phyloP scores from a whole-genome alignment of 208 protist species.

The Tritrichomonas musculus region DNA sequence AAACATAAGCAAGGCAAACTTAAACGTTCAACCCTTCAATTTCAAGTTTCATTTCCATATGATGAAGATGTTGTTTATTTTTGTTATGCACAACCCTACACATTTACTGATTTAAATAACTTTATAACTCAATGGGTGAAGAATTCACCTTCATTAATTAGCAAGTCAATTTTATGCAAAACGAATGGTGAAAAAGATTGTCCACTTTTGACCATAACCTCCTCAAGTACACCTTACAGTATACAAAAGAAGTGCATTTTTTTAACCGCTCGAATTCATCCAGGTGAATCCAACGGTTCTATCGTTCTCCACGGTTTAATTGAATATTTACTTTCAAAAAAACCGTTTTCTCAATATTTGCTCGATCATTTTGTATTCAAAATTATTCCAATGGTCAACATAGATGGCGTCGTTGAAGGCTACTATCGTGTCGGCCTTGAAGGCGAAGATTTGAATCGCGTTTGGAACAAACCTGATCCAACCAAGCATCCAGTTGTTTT shows the following conservation, averaged over 20 bases:
- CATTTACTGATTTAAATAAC: constrained; percentile 70
- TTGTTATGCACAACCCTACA: constrained; percentile 86
- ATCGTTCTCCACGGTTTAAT: constrained; percentile 79
- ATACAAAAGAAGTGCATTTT: constrained; percentile 55
- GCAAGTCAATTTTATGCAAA: background rate
- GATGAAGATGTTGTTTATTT: constrained; percentile 71
- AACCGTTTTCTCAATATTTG: background rate
- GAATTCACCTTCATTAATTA: background rate
- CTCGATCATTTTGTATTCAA: background rate
- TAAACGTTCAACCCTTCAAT: constrained; percentile 64
- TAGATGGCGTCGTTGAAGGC: constrained; percentile 89
- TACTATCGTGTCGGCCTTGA: constrained; percentile 85
- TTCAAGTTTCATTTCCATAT: constrained; percentile 67
- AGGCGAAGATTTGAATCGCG: constrained; percentile 83
- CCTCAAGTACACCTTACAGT: background rate
- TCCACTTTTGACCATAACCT: background rate
- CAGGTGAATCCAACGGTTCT: constrained; percentile 83
- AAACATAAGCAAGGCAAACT: background rate
- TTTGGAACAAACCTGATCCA: constrained; percentile 61
- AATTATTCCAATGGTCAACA: constrained; percentile 86
- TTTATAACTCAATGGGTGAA: background rate
- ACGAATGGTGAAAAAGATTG: background rate
- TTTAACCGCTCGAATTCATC: constrained; percentile 83
- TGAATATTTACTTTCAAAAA: background rate
- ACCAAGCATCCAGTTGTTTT: constrained; percentile 45